Conservation (phyloP, 139 green algal genomes). For the Chlamydomonas sphaeroides region DNA sequence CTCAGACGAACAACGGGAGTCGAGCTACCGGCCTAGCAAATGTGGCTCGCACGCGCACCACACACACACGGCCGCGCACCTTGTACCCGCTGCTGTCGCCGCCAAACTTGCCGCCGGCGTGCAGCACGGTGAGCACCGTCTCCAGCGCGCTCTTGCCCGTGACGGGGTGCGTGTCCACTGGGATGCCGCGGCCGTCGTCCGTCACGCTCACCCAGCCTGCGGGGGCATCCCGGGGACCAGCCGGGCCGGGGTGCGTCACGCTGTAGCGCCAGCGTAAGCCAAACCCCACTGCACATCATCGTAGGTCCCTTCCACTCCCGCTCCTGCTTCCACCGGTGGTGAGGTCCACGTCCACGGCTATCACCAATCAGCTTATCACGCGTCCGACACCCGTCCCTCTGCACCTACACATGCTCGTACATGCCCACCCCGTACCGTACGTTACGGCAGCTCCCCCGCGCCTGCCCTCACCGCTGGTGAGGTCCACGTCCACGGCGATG, state of each 20-base stretch:
- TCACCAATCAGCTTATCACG: too few species aligned
- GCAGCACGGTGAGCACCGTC: conserved; percentile 92
- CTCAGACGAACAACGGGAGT: too few species aligned
- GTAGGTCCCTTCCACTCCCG: neutral
- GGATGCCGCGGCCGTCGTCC: conserved; percentile 95
- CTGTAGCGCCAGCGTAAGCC: too few species aligned
- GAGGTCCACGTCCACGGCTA: too few species aligned
- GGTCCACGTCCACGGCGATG: conserved; percentile 70
- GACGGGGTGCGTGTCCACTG: conserved; percentile 87
- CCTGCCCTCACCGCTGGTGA: conserved; percentile 58
- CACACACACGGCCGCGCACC: neutral
- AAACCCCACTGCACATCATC: neutral
- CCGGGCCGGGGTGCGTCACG: too few species aligned
- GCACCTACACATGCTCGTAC: too few species aligned
- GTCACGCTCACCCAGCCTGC: conserved; percentile 75
- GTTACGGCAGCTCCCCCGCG: too few species aligned
- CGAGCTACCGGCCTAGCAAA: too few species aligned
- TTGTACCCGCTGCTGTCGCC: conserved; percentile 70
- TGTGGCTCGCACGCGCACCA: too few species aligned
- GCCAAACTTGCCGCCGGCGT: conserved; percentile 99
- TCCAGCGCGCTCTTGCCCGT: conserved; percentile 87
- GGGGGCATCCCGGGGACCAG: neutral
- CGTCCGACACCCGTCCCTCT: too few species aligned
- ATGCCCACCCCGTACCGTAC: too few species aligned
- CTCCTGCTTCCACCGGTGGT: too few species aligned